Evolutionary conservation across 2,329 filamentous ascomycete genomes (phyloP).

Genomic region (Phaeoacremonium minimum): DNA sequence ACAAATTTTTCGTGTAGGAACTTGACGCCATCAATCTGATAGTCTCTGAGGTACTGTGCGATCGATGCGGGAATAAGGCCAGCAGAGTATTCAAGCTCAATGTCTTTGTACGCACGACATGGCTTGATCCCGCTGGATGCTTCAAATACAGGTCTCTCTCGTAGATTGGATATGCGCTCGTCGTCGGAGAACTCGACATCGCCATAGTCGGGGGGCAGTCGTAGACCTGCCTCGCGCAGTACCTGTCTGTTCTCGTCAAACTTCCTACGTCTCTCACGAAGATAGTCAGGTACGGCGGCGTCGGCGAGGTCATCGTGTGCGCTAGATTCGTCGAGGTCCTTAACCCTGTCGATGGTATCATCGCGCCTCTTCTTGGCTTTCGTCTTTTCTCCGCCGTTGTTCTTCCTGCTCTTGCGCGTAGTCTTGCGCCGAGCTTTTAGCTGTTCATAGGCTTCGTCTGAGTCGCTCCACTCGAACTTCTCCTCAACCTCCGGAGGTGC

Average conservation of each 20-base stretch:
- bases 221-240: constrained; percentile 65
- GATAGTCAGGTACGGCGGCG: constrained; percentile 64
- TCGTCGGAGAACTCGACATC: constrained; percentile 73
- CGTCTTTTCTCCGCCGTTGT: neutral
- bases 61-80: constrained; percentile 85
- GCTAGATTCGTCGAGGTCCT: constrained; percentile 6
- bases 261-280: constrained; percentile 60
- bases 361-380: constrained; percentile 20
- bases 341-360: constrained; percentile 14
- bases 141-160: constrained; percentile 68
- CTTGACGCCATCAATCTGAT: constrained; percentile 79
- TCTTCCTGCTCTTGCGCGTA: constrained; percentile 42
- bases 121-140: constrained; percentile 52
- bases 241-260: constrained; percentile 61
- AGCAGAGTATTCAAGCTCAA: constrained; percentile 68
- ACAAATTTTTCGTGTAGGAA: constrained; percentile 89
- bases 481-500: constrained; percentile 28
- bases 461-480: constrained; percentile 52
- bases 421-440: constrained; percentile 49
- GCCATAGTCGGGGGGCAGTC: constrained; percentile 72
- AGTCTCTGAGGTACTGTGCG: constrained; percentile 86
- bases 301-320: constrained; percentile 24
- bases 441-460: constrained; percentile 56
- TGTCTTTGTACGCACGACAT: constrained; percentile 67
- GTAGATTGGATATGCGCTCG: constrained; percentile 35